A percentile compares a stretch with the other conserved stretches of the same genome.
Conservation (phyloP, 2,329 filamentous ascomycete genomes). For the Fusarium setosum region DNA sequence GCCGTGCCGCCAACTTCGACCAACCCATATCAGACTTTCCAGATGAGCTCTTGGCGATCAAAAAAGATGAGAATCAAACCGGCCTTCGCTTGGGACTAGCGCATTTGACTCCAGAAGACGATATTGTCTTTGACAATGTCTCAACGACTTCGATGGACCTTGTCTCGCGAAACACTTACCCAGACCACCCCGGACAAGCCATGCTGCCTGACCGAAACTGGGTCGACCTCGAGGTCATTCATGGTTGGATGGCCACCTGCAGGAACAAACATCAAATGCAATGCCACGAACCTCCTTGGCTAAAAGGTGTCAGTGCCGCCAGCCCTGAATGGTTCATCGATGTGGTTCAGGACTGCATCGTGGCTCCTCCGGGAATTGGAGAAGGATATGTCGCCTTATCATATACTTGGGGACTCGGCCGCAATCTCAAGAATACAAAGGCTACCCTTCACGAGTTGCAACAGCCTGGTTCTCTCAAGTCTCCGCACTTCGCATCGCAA, state of each 20-base stretch:
- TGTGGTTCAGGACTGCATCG: conserved; percentile 12
- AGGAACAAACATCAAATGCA: neutral
- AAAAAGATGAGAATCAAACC: conserved; percentile 12
- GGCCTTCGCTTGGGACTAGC: conserved; percentile 11
- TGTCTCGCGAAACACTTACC: neutral
- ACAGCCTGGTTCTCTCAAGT: neutral
- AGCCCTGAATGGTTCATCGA: conserved; percentile 16
- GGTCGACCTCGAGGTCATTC: conserved; percentile 9
- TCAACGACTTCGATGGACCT: conserved; percentile 19
- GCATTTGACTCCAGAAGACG: neutral
- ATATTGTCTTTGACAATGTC: conserved; percentile 15
- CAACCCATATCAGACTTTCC: conserved; percentile 8
- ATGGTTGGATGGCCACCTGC: conserved; percentile 5
- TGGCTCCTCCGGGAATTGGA: conserved; percentile 1
- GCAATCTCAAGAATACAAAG: conserved; percentile 17
- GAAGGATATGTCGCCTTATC: conserved; percentile 15
- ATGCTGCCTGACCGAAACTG: conserved; percentile 11
- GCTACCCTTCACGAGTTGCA: neutral
- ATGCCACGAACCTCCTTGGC: conserved; percentile 19
- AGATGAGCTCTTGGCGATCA: conserved; percentile 2
- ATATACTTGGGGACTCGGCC: conserved; percentile 19
- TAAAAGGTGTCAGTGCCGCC: conserved; percentile 11
- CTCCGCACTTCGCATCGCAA: conserved; percentile 8
- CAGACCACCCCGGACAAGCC: conserved; percentile 2
- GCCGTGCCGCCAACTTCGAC: conserved; percentile 11